Base-by-base conservation (phyloP, 208 protist species). In the Trypanosoma platydactyli region DNA sequence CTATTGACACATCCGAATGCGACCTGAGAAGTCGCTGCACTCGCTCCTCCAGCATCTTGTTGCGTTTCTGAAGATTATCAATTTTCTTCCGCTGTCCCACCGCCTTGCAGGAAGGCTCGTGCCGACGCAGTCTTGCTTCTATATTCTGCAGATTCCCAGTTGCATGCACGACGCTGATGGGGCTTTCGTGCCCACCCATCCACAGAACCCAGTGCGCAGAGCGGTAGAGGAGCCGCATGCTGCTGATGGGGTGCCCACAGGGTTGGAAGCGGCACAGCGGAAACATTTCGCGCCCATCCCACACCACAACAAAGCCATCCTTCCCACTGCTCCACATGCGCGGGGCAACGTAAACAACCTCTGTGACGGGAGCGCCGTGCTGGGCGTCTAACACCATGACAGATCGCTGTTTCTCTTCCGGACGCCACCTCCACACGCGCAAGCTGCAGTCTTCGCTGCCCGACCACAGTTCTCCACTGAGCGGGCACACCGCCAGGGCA, bases 301-400 rank as follows among this genome's bases (percentile, higher is more conserved):
- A 73, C 4, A 73, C 56, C 64, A 84, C 69, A 27, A 94, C 68
- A 27, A 55, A 74, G 56, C 83, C 80, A 60, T 88, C 80, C 73
- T 88, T 89, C 55, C 71, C 82, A 56, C 85, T 80, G 42, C 70
- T 84, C 88, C 84, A 94, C 58, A 94, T 77, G 42, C 72, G 79
- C 40, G 84, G 76, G 25, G 64, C 79, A 35, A 92, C 64, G 58
- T 71, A 68, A 44, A 68, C 68, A 63, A 92, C 52, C 22, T 79
- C 61, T 7, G 77, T 76, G 5, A 92, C 65, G 20, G 86, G 78
- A 12, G 80, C 77, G 41, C 60, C 68, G 66, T 89, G 86, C 3
- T 73, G 56, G 18, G 56, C 76, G 6, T 66, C 71, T 46, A 87
- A 57, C 25, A 71, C 59, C n/a, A 73, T 68, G 25, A 75, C 72